phyloP scores from a whole-genome alignment of 108 stramenopile genomes.

The Cyclostephanos invisitatus region DNA sequence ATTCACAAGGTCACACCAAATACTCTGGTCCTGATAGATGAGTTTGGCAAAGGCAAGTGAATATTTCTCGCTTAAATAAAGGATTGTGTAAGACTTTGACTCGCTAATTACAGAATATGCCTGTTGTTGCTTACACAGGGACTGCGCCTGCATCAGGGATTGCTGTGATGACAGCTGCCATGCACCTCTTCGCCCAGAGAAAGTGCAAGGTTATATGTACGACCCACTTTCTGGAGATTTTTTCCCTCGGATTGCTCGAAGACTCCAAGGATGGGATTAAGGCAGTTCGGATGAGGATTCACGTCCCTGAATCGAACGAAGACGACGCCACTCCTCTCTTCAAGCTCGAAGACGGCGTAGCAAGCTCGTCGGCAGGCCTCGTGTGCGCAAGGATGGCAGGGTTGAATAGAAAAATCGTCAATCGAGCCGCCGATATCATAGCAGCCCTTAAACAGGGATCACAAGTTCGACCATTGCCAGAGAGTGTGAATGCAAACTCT shows the following conservation, averaged over 20 bases:
- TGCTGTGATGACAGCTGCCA: conserved; percentile 83
- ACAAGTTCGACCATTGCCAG: conserved; percentile 59
- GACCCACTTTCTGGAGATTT: conserved; percentile 95
- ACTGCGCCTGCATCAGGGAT: conserved; percentile 94
- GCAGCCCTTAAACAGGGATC: conserved; percentile 57
- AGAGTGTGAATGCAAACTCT: conserved; percentile 54
- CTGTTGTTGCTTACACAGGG: conserved; percentile 22
- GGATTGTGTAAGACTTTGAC: background rate
- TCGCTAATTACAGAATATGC: background rate
- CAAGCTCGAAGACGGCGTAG: conserved; percentile 87
- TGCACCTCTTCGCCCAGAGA: conserved; percentile 62
- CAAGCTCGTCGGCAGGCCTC: conserved; percentile 89
- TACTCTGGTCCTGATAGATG: conserved; percentile 93
- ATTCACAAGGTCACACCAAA: conserved; percentile 64
- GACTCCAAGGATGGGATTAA: conserved; percentile 74
- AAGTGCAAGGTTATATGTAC: conserved; percentile 86
- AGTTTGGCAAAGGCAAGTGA: conserved; percentile 92
- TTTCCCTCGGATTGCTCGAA: conserved; percentile 77
- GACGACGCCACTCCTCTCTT: conserved; percentile 85
- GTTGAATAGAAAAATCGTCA: conserved; percentile 55
- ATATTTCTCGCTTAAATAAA: background rate
- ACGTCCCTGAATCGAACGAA: conserved; percentile 63
- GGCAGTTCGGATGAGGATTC: conserved; percentile 86
- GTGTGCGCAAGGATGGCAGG: conserved; percentile 92
- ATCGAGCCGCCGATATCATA: conserved; percentile 72